Base-by-base conservation (phyloP, 2,329 filamentous ascomycete species). In the Pseudogymnoascus sp. region DNA sequence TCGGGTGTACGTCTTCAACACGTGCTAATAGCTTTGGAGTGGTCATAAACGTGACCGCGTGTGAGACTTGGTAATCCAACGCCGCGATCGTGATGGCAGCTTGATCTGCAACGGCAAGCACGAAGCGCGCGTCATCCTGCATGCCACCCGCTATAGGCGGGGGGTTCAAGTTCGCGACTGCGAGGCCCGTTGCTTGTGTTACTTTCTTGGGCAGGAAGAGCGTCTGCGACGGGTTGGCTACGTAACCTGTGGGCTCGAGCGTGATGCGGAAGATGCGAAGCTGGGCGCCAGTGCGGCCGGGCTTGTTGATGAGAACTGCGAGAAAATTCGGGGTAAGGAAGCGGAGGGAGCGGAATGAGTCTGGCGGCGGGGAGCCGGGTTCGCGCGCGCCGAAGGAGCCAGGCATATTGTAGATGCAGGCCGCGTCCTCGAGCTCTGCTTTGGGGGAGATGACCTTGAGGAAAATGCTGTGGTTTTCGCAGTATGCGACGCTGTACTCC, bases 31-130 rank as follows among this genome's bases (percentile, higher is more conserved):
- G 78, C 63, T 80, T 74, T 38, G 86, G 75, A 63, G 82, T 76
- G 61, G 75, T 69, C 43, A 86, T 73, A 36, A 86, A 72, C 39
- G 80, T 78, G 54, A 84, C 72, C 7, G 73, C 72, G 20, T 72
- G 72, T 33, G 77, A 72, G 16, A 74, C 71, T 62, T 78, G 78
- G 70, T 90, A 89, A 65, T 95, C 88, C 62, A 96, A 76, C 0
- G 90, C 92, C 73, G 87, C 88, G 28, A 96, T 76, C 4, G 84
- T 84, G 65, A 96, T 86, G 9, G 90, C 91, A 72, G 95, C 89
- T 67, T 89, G 88, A 7, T 87, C 88, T 2, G 89, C 89, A 12
- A 95, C 85, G 6, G 92, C 92, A 66, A 96, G 81, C 54, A 88
- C 83, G 65, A 91, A 88, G 74, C 97, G 91, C 54, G 86, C 83